Percentiles rank a stretch among this genome's conserved stretches.
Evolutionary conservation across 192 early-diverging fungal genomes (phyloP).

Genomic region (Thamnidium elegans): DNA sequence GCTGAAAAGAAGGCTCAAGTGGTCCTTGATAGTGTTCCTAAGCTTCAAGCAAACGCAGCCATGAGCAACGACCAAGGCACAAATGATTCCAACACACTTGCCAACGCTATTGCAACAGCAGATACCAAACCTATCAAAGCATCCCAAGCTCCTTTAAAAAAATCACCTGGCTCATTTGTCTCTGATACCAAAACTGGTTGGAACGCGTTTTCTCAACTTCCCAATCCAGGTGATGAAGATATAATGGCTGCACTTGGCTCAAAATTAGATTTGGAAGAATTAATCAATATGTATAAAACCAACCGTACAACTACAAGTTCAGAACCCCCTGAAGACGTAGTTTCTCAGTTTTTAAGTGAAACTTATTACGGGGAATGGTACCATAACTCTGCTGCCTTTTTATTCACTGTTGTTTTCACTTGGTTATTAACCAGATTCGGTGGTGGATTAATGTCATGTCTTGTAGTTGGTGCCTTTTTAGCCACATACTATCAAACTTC

Average conservation of each 20-base stretch:
- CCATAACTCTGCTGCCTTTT: slow-evolving; percentile 33
- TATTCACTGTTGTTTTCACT: slow-evolving; percentile 35
- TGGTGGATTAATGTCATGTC: slow-evolving; percentile 35
- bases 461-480: slow-evolving; percentile 40
- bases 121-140: background rate
- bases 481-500: slow-evolving; percentile 75
- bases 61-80: slow-evolving; percentile 23
- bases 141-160: background rate
- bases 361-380: slow-evolving; percentile 43
- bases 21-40: slow-evolving; percentile 6
- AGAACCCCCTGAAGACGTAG: slow-evolving; percentile 18
- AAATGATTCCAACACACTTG: slow-evolving; percentile 12
- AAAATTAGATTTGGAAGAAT: slow-evolving; percentile 14
- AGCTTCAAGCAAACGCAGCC: slow-evolving; percentile 3
- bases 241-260: background rate
- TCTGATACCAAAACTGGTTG: slow-evolving; percentile 25
- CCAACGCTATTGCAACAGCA: slow-evolving; percentile 16
- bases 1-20: slow-evolving; percentile 12
- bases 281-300: slow-evolving; percentile 13
- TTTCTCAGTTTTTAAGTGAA: slow-evolving; percentile 32
- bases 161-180: slow-evolving; percentile 17
- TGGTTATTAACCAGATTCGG: slow-evolving; percentile 35
- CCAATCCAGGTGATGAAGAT: slow-evolving; percentile 31
- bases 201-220: slow-evolving; percentile 33
- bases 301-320: background rate